Evolutionary conservation across 2,329 filamentous ascomycete species (phyloP).

Genomic region (Leptographium lundbergii): DNA sequence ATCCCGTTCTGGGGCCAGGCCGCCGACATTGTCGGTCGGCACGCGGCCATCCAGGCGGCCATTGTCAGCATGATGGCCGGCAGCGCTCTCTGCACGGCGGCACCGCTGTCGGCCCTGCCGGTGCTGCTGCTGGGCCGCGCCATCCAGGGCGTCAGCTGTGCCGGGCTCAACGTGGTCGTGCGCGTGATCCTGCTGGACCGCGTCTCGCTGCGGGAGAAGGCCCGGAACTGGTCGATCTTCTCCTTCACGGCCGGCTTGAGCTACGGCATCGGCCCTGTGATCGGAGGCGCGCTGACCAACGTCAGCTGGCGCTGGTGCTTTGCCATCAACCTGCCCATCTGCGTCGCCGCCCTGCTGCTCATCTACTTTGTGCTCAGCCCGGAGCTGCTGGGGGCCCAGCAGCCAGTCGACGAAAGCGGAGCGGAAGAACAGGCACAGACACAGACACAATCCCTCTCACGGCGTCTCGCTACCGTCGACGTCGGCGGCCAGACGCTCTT

Average conservation of each 20-base stretch:
- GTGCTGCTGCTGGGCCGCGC: conserved; percentile 51
- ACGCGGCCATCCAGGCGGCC: conserved; percentile 42
- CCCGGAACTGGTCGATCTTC: conserved; percentile 50
- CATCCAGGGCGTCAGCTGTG: conserved; percentile 48
- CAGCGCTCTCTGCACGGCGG: conserved; percentile 46
- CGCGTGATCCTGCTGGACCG: conserved; percentile 53
- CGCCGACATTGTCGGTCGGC: conserved; percentile 52
- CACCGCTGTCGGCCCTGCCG: conserved; percentile 38
- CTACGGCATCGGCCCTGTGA: conserved; percentile 47
- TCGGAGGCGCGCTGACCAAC: conserved; percentile 43
- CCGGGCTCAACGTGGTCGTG: conserved; percentile 47
- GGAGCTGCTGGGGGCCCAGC: conserved; percentile 42
- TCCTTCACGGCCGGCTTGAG: conserved; percentile 45
- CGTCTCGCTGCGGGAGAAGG: conserved; percentile 47
- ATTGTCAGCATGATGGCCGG: conserved; percentile 46
- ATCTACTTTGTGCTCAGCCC: conserved; percentile 44
- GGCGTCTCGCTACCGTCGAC: conserved; percentile 40
- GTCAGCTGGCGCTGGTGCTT: conserved; percentile 56
- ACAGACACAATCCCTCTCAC: conserved; percentile 16
- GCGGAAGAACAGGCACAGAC: conserved; percentile 6
- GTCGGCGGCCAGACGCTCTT: conserved; percentile 43
- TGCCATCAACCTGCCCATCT: conserved; percentile 47
- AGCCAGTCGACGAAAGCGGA: conserved; percentile 29
- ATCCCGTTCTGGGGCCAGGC: conserved; percentile 54
- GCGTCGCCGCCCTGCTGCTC: conserved; percentile 35